A percentile compares a stretch with the other conserved stretches of the same genome.
Conservation (phyloP, 495 filamentous ascomycete species). For the Rhypophila decipiens region DNA sequence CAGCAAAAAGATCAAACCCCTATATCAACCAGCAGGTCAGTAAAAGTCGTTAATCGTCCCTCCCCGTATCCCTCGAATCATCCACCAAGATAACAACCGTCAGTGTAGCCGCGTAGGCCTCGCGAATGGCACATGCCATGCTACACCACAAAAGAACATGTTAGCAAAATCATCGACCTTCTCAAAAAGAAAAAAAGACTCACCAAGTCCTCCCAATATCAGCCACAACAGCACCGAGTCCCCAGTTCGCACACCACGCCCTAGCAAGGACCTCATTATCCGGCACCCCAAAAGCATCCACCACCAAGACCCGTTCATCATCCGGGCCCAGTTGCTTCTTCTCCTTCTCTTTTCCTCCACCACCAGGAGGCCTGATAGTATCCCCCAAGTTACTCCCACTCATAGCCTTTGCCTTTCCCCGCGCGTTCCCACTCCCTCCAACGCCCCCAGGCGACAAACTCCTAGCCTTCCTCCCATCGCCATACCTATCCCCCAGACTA, state of each 20-base stretch:
- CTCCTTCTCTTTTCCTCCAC: background rate
- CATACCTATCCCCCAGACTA: background rate
- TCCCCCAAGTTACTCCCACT: background rate
- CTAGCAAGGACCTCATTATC: conserved; percentile 70
- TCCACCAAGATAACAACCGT: conserved; percentile 61
- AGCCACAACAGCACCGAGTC: conserved; percentile 58
- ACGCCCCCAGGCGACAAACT: conserved; percentile 12
- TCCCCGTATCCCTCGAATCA: conserved; percentile 17
- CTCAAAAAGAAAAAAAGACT: conserved; percentile 17
- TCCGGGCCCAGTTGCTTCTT: conserved; percentile 21
- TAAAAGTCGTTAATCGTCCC: too few species aligned
- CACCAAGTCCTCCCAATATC: conserved; percentile 61
- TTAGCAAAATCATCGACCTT: too few species aligned
- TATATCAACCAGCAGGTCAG: too few species aligned
- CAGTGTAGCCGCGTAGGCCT: conserved; percentile 63
- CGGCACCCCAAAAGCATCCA: conserved; percentile 61
- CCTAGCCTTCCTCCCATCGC: conserved; percentile 10
- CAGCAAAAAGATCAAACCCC: too few species aligned
- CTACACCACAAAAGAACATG: conserved; percentile 21
- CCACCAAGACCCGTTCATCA: conserved; percentile 56
- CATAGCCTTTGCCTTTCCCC: background rate
- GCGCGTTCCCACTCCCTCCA: background rate
- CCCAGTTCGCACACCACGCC: conserved; percentile 68
- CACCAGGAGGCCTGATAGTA: background rate
- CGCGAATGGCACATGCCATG: conserved; percentile 63